Evolutionary conservation across 257 asterid species (phyloP), one percentile per base, ranked within the genome.

Genomic region (Nicotiana tabacum): DNA sequence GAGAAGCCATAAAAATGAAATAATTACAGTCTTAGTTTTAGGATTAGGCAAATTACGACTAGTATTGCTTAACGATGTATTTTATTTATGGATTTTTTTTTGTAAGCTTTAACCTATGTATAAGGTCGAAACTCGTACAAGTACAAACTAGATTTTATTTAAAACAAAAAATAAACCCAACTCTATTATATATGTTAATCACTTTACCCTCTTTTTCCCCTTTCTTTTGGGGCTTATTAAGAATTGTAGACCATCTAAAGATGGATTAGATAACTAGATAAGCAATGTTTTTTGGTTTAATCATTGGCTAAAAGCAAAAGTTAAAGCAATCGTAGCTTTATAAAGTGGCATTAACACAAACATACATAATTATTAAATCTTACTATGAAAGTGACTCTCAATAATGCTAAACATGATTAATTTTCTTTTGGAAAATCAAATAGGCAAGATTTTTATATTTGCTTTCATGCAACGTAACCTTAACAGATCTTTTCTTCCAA

Each of bases 391-490:
- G 62, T 48, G 62, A 46, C 9, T 48, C 37, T 1, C 39, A 74
- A 27, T 74, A 43, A 43, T 43, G 60, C 62, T 4, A 48, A 48
- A 24, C 8, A 2, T 43, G 30, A 9, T 3, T 27, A 18, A 24
- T 72, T 24, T 74, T 4, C 43, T 6, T 74, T 13, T 4, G 62
- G 0, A 48, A 6, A 46, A 74, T 48, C 62, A 74, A 46, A 24
- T 15, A 0, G 0, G 7, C 39, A 46, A 46, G 29, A 46, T 12
- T 9, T 24, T 79, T 7, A 21, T 12, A 33, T 3, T 82, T 82
- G 70, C 76, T 81, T 76, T 64, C 80, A n/a, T 81, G 77, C 81
- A 66, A 82, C 84, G 85, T 78, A 78, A 78, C 86, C 68, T 56
- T 79, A 27, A 6, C 12, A 13, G 7, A 72, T 4, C 0, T 24